Evolutionary conservation across 176 grass and related monocot genomes (phyloP), one percentile per base, ranked within the genome.

Genomic region (Oryza meridionalis): DNA sequence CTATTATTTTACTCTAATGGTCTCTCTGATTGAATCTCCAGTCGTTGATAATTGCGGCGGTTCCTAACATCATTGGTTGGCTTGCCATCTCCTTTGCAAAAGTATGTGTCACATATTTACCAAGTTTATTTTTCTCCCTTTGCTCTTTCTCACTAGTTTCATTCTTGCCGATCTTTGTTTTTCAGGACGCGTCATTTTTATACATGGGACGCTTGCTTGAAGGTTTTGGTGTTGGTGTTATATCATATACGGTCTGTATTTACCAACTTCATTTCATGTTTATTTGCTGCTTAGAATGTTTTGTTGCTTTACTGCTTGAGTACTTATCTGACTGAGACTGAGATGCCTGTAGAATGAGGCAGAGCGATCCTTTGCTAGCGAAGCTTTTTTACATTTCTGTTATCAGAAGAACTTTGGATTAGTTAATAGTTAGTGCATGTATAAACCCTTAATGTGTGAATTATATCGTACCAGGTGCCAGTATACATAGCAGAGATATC

Each of bases 401-500:
- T 17, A 1, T 4, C 19, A 11, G 9, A 14, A 65, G 7, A 79
- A 46, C 12, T 13, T 80, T 81, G 64, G 11, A 40, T 12, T 38
- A 25, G 21, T 17, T 78, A 78, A 1, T 25, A 4, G 43, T 15
- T 75, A 43, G 42, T 43, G 4, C 6, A 62, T 9, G 3, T 24
- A 11, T 85, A n/a, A 76, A 64, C 1, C 70, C 33, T 70, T 51
- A 16, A 43, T 65, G 10, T 31, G n/a, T 67, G 21, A 76, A 66
- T 75, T 77, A 7, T 69, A 29, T 87, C 43, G 27, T 80, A 64
- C 78, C 70, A 95, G 92, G 92, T 98, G 53, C 95, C 92, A 58
- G 95, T 98, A 33, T 98, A 98, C 76, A 93, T 95, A 80, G 89
- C 95, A 63, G 95, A 98, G 84, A 98, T 98, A 79, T 73, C 90